Evolutionary conservation across 306 rosid genomes (phyloP).

Genomic region (Citrullus colocynthis): DNA sequence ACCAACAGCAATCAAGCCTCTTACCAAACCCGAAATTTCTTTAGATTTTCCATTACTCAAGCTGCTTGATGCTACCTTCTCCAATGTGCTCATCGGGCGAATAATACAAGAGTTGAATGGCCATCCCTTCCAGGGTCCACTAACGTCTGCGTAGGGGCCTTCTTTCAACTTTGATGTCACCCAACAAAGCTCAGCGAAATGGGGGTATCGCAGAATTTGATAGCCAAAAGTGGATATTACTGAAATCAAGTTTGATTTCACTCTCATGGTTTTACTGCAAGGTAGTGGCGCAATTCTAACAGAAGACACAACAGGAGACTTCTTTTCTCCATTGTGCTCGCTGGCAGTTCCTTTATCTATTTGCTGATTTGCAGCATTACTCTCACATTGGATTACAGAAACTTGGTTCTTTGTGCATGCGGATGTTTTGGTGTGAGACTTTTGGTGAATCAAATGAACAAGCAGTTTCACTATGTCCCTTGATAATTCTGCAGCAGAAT

Average conservation of each 20-base stretch:
- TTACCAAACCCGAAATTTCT: slow-evolving; percentile 54
- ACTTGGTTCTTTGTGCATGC: slow-evolving; percentile 13
- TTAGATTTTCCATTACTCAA: slow-evolving; percentile 37
- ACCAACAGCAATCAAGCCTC: slow-evolving; percentile 84
- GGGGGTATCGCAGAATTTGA: slow-evolving; percentile 83
- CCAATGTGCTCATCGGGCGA: slow-evolving; percentile 42
- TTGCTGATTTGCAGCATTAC: slow-evolving; percentile 15
- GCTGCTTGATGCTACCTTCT: slow-evolving; percentile 29
- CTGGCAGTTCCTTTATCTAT: slow-evolving; percentile 21
- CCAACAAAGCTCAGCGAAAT: slow-evolving; percentile 97
- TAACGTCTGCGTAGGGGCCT: slow-evolving; percentile 77
- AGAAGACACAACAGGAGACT: slow-evolving; percentile 26
- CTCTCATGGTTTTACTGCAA: slow-evolving; percentile 40
- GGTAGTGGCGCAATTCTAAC: slow-evolving; percentile 35
- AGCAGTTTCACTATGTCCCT: slow-evolving; percentile 52
- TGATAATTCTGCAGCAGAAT: slow-evolving; percentile 47
- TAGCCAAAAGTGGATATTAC: slow-evolving; percentile 83
- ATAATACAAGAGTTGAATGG: slow-evolving; percentile 88
- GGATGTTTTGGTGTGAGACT: slow-evolving; percentile 38
- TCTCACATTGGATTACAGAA: slow-evolving; percentile 16
- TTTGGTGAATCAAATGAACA: slow-evolving; percentile 60
- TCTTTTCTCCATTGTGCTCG: slow-evolving; percentile 15
- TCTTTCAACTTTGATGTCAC: slow-evolving; percentile 81
- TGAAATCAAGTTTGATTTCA: slow-evolving; percentile 52
- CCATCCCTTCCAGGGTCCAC: slow-evolving; percentile 98